Percentiles rank a stretch among this genome's conserved stretches.
Conservation (phyloP, 176 grass and related monocot genomes). For the Rhipidocladum racemiflorum region DNA sequence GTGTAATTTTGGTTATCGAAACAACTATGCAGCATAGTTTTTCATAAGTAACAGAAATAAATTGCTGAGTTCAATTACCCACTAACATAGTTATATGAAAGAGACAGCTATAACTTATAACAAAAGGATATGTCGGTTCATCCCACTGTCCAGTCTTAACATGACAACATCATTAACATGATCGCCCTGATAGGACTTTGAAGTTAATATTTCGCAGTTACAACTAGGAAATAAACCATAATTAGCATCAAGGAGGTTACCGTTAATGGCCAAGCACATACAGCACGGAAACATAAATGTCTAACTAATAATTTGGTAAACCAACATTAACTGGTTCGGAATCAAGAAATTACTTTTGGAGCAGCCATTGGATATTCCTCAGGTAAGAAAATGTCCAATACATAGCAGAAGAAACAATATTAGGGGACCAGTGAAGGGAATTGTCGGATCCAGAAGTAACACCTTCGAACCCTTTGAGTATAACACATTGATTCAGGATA, state of each 20-base stretch:
- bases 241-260: not conserved
- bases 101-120: not conserved
- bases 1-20: not conserved
- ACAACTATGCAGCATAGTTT: not conserved
- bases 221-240: not conserved
- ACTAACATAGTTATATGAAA: not conserved
- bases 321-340: not conserved
- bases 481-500: no score
- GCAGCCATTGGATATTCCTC: slow-evolving; percentile 98
- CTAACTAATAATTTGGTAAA: not conserved
- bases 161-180: not conserved
- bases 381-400: slow-evolving; percentile 70
- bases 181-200: not conserved
- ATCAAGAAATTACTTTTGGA: slow-evolving; percentile 64
- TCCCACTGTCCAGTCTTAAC: not conserved
- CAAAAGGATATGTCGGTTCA: not conserved
- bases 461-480: no score
- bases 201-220: not conserved
- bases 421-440: no score
- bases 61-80: not conserved
- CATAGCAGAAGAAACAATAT: slow-evolving; percentile 13
- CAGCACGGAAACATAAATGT: not conserved
- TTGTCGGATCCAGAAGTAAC: no score
- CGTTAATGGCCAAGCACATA: not conserved
- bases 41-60: not conserved